These are phyloP conservation scores for Ottelia alismoides DNA, from an alignment of 106 monocot genomes.

Conservation along the genomic window DNA sequence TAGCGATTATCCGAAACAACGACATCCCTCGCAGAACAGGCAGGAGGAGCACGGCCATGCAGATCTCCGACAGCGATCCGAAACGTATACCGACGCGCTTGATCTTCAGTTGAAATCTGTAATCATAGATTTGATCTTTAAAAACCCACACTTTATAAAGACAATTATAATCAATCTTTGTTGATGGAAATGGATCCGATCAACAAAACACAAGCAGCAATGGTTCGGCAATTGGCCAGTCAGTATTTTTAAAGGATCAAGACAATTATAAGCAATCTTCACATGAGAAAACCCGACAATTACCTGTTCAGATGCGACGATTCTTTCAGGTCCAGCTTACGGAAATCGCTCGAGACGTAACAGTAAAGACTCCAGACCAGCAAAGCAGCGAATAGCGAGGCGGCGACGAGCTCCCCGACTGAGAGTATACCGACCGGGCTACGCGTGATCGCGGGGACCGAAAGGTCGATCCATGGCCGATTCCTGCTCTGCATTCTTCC, in stretches of 20 bases:
- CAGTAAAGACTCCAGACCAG: conserved; percentile 59
- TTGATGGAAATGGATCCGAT: no score
- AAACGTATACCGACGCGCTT: conserved; percentile 44
- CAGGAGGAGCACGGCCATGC: conserved; percentile 47
- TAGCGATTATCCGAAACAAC: conserved; percentile 32
- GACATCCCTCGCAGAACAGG: conserved; percentile 63
- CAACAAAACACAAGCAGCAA: no score
- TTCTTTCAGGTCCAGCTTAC: conserved; percentile 34
- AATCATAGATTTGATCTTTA: no score
- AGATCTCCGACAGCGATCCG: conserved; percentile 65
- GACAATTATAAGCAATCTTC: no score
- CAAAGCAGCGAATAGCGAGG: conserved; percentile 25
- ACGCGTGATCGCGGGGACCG: conserved; percentile 25
- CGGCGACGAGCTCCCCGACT: conserved; percentile 22
- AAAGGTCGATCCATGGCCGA: not conserved
- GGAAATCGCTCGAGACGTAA: conserved; percentile 43
- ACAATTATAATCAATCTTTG: no score
- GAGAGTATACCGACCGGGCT: conserved; percentile 46
- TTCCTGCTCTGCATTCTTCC: conserved; percentile 1
- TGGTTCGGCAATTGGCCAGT: no score
- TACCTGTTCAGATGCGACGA: conserved; percentile 32
- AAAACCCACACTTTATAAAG: not conserved
- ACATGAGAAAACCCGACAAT: no score
- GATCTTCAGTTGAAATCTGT: conserved; percentile 57
- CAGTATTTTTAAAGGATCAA: no score